Evolutionary conservation across 208 protist genomes (phyloP).

Genomic region (Trypanosoma congolense): DNA sequence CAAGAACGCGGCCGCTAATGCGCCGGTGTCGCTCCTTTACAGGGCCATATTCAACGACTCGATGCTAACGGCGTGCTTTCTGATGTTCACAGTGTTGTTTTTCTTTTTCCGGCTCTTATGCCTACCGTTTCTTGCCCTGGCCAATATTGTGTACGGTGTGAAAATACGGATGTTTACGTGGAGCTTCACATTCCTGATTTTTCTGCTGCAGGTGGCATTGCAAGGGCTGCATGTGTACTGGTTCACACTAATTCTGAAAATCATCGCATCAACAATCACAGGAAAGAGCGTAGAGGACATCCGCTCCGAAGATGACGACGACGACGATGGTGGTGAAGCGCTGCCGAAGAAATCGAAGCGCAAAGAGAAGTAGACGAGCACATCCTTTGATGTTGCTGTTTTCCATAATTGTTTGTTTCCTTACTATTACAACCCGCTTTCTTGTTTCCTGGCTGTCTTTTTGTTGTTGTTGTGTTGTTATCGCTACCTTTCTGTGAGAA

Average conservation of each 20-base stretch:
- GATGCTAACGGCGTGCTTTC: slow-evolving; percentile 41
- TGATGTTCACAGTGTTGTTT: slow-evolving; percentile 41
- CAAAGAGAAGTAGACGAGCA: not conserved
- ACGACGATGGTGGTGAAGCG: slow-evolving; percentile 16
- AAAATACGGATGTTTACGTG: slow-evolving; percentile 49
- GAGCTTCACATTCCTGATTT: slow-evolving; percentile 40
- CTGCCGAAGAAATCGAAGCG: not conserved
- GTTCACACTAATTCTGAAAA: slow-evolving; percentile 41
- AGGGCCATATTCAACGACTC: slow-evolving; percentile 25
- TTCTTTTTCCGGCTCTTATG: slow-evolving; percentile 62
- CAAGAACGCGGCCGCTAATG: not conserved
- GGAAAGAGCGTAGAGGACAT: slow-evolving; percentile 47
- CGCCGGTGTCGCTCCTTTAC: slow-evolving; percentile 25
- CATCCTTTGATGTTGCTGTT: not conserved
- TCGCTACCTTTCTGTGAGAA: too few relatives aligned
- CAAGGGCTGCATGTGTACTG: slow-evolving; percentile 73
- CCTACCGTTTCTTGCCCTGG: slow-evolving; percentile 36
- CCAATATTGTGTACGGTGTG: slow-evolving; percentile 23
- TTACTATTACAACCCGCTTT: too few relatives aligned
- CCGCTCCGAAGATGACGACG: slow-evolving; percentile 40
- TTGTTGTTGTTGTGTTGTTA: too few relatives aligned
- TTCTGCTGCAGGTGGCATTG: slow-evolving; percentile 53
- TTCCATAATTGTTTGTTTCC: not conserved
- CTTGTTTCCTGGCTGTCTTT: too few relatives aligned
- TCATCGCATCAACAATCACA: slow-evolving; percentile 24